A percentile compares a stretch with the other conserved stretches of the same genome.
Evolutionary conservation across 345 rosid genomes (phyloP).

Genomic region (Brassica napus): DNA sequence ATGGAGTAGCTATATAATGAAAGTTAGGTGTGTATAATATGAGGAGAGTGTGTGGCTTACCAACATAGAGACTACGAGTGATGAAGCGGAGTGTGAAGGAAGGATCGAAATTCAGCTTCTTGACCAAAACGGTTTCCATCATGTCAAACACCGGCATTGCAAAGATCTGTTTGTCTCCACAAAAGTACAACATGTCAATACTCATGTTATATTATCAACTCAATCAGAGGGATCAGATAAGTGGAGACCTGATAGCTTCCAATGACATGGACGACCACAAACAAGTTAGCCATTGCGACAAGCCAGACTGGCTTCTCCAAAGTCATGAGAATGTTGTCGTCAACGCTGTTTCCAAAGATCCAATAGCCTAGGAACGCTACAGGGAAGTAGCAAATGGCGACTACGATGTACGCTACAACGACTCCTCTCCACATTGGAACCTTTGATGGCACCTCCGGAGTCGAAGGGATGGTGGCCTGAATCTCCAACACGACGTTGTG

Average conservation of each 20-base stretch:
- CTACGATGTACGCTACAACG: slow-evolving; percentile 63
- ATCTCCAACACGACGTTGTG: slow-evolving; percentile 88
- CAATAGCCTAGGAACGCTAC: slow-evolving; percentile 71
- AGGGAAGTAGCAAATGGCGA: slow-evolving; percentile 87
- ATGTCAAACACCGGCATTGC: slow-evolving; percentile 93
- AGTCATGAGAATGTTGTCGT: slow-evolving; percentile 71
- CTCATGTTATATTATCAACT: not conserved
- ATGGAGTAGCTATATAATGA: not conserved
- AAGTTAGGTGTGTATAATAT: not conserved
- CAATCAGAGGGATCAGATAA: not conserved
- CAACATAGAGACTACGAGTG: slow-evolving; percentile 66
- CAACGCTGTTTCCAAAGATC: slow-evolving; percentile 59
- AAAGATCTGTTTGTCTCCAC: slow-evolving; percentile 48
- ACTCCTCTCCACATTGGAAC: slow-evolving; percentile 90
- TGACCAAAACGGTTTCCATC: slow-evolving; percentile 71
- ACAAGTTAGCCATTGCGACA: slow-evolving; percentile 71
- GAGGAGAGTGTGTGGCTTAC: slow-evolving; percentile 41
- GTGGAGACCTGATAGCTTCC: slow-evolving; percentile 80
- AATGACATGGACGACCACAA: slow-evolving; percentile 78
- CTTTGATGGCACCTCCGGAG: slow-evolving; percentile 82
- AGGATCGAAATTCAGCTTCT: slow-evolving; percentile 51
- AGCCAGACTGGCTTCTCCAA: slow-evolving; percentile 76
- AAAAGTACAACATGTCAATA: not conserved
- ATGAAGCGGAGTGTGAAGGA: slow-evolving; percentile 59
- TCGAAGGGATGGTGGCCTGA: slow-evolving; percentile 91